Evolutionary conservation across 768 basidiomycete genomes (phyloP), one percentile per base, ranked within the genome.

Genomic region (Mycena maculata): DNA sequence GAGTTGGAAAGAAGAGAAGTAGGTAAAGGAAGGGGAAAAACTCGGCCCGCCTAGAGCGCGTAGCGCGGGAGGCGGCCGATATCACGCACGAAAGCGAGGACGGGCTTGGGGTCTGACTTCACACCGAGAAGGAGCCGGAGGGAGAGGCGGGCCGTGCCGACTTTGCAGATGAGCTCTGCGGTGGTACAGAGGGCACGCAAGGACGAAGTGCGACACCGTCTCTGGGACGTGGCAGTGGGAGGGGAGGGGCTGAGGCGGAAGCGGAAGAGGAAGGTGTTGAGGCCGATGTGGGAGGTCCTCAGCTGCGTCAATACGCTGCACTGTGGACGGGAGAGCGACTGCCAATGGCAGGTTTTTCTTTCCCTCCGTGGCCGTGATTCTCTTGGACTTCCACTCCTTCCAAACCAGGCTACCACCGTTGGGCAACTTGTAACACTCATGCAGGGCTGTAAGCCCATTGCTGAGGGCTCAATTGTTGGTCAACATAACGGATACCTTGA

Each of bases 181-280:
- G 33, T 36, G 33, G 33, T 36, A 36, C 33, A 36, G 33, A 36
- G 33, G 33, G 33, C 33, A 36, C 33, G 33, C 33, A 36, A 36
- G 33, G 33, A 36, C 33, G 33, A 36, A 36, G 33, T 36, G 33
- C 33, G 33, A 36, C 33, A 36, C 52, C n/a, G 31, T 53, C 28
- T 53, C 52, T n/a, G 52, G 52, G 52, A 53, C 52, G 52, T 30
- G 36, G 42, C 42, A 22, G 42, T 44, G 42, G 42, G 42, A 22
- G 42, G n/a, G 42, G 15, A 22, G 42, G 42, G 42, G 42, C 42
- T 22, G 33, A 54, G 53, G 38, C 36, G 53, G 53, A 54, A 54
- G 53, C 53, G 53, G 53, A 36, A 54, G 36, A 54, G 53, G 33
- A 39, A 54, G 23, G 53, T 18, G 36, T 54, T 54, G 36, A 54